Evolutionary conservation across 768 basidiomycete species (phyloP).

Genomic region (Hygrophorus pudorinus): DNA sequence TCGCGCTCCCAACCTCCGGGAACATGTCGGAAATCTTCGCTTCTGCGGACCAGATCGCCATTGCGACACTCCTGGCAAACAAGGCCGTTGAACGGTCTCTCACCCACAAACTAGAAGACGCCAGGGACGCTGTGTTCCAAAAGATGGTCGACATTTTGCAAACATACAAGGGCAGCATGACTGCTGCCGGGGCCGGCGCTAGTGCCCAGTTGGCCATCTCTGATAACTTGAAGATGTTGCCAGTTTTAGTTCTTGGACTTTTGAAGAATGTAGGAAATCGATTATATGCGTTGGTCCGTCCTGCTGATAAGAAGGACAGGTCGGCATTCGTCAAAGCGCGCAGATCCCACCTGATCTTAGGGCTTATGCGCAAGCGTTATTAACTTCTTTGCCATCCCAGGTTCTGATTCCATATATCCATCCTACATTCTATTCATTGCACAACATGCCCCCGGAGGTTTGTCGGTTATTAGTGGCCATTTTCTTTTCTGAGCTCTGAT

Average conservation of each 20-base stretch:
- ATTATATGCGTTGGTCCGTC: background rate
- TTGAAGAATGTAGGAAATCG: conserved; percentile 74
- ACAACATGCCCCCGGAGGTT: conserved; percentile 93
- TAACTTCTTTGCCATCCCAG: conserved; percentile 88
- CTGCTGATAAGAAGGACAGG: conserved; percentile 31
- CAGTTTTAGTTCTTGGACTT: conserved; percentile 80
- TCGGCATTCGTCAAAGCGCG: conserved; percentile 90
- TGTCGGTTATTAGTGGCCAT: conserved; percentile 8
- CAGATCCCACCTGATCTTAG: conserved; percentile 96
- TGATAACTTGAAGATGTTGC: conserved; percentile 92
- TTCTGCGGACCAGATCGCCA: conserved; percentile 82
- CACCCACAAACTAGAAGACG: conserved; percentile 82
- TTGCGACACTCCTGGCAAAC: conserved; percentile 77
- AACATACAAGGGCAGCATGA: conserved; percentile 95
- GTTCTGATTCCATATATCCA: conserved; percentile 89
- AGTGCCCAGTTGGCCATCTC: conserved; percentile 88
- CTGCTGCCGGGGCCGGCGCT: conserved; percentile 84
- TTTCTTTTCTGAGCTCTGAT: background rate
- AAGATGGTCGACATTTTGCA: conserved; percentile 76
- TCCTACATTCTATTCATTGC: conserved; percentile 90
- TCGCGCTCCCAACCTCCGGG: conserved; percentile 79
- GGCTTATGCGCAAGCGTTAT: conserved; percentile 86
- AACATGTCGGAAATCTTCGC: conserved; percentile 85
- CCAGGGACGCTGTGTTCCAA: conserved; percentile 75
- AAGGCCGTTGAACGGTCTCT: conserved; percentile 88